A percentile compares a stretch with the other conserved stretches of the same genome.
phyloP scores from a whole-genome alignment of 441 rosid species.

The Erodium trifolium region DNA sequence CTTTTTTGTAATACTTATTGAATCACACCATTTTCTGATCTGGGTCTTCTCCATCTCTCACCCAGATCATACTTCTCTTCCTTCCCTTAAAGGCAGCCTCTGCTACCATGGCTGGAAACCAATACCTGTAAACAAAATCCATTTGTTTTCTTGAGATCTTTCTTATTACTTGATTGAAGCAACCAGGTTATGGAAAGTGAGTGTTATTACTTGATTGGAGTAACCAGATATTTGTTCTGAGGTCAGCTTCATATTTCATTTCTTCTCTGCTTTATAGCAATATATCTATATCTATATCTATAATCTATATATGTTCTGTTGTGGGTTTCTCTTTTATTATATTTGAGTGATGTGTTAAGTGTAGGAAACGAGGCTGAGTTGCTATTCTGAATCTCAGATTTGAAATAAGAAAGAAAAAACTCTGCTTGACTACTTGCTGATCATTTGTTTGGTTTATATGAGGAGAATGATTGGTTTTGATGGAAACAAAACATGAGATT shows the following conservation, averaged over 20 bases:
- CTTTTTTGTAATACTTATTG: not conserved
- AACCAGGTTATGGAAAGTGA: not conserved
- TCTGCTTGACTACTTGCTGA: not conserved
- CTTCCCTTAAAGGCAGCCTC: not conserved
- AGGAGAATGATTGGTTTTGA: not conserved
- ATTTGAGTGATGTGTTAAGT: not conserved
- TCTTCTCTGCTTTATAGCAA: not conserved
- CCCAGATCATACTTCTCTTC: not conserved
- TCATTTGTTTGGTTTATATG: not conserved
- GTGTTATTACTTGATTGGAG: not conserved
- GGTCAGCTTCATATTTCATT: not conserved
- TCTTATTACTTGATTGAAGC: not conserved
- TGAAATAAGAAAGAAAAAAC: not conserved
- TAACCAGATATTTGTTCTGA: not conserved
- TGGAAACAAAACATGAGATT: not conserved
- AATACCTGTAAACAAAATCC: not conserved
- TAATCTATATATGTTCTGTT: not conserved
- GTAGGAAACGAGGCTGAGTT: not conserved
- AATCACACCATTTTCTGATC: not conserved
- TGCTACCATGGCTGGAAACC: not conserved
- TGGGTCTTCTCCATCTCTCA: not conserved
- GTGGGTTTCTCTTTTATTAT: not conserved
- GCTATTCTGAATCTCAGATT: not conserved
- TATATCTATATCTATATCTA: no score
- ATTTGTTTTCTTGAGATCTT: not conserved